phyloP scores from a whole-genome alignment of 179 eudicot genomes.

The Sideroxylon spinosum region DNA sequence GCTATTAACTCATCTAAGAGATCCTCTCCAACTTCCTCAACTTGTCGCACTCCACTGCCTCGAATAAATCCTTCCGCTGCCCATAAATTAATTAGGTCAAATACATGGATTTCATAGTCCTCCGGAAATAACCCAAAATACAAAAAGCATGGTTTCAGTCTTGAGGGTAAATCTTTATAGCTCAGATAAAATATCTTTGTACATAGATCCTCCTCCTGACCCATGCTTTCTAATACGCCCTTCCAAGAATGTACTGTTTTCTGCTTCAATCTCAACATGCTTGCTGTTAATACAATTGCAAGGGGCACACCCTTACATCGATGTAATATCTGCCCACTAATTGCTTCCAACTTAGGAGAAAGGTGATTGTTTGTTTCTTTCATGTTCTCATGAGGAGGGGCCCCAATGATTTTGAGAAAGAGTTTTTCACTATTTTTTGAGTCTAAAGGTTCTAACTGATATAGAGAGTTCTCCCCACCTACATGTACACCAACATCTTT shows the following conservation, averaged over 20 bases:
- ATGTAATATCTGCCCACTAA: background rate
- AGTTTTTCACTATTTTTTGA: background rate
- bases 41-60: background rate
- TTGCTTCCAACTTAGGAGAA: background rate
- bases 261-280: background rate
- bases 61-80: slow-evolving; percentile 13
- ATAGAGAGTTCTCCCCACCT: slow-evolving; percentile 12
- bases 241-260: slow-evolving; percentile 8
- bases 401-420: background rate
- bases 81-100: slow-evolving; percentile 7
- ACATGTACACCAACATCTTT: slow-evolving; percentile 8
- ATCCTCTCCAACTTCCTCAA: slow-evolving; percentile 2
- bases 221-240: slow-evolving; percentile 8
- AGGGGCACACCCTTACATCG: slow-evolving; percentile 20
- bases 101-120: slow-evolving; percentile 8
- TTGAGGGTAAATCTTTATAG: slow-evolving; percentile 13
- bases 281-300: slow-evolving; percentile 15
- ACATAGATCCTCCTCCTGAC: background rate
- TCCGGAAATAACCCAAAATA: slow-evolving; percentile 19
- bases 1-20: background rate
- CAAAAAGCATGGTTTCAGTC: slow-evolving; percentile 18
- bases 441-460: no score
- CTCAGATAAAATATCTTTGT: slow-evolving; percentile 11
- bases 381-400: background rate
- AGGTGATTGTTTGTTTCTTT: background rate